Evolutionary conservation across 257 asterid species (phyloP).

Genomic region (Orobanche coerulescens): DNA sequence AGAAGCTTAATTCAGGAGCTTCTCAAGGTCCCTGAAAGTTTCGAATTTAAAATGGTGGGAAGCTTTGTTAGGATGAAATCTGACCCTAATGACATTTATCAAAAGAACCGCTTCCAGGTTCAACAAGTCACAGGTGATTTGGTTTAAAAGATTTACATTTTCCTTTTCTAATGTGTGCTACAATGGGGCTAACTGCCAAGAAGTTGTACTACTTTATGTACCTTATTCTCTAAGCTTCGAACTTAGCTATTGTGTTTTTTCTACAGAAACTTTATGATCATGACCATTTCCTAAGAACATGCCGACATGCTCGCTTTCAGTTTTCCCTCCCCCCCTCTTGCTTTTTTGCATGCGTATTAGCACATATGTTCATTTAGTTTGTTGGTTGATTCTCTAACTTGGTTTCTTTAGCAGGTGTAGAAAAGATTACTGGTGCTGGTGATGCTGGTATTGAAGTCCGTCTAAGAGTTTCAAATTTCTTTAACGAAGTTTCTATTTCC

Average conservation of each 20-base stretch:
- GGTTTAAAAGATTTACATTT: slow-evolving; percentile 9
- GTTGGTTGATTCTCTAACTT: slow-evolving; percentile 16
- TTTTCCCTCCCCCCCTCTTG: slow-evolving; percentile 14
- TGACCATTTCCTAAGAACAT: neutral
- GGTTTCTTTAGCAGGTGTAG: slow-evolving; percentile 44
- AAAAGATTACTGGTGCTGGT: slow-evolving; percentile 36
- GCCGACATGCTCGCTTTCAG: neutral
- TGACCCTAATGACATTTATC: slow-evolving; percentile 67
- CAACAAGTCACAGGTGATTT: slow-evolving; percentile 71
- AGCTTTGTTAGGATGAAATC: slow-evolving; percentile 81
- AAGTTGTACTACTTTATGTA: neutral
- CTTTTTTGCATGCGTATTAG: neutral
- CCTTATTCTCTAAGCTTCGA: neutral
- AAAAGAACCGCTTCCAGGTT: slow-evolving; percentile 70
- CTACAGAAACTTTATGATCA: neutral
- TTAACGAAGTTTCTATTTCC: slow-evolving; percentile 39
- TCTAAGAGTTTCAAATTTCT: slow-evolving; percentile 54
- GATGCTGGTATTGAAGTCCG: slow-evolving; percentile 35
- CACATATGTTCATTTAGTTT: neutral
- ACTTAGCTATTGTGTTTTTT: neutral
- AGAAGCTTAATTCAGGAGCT: slow-evolving; percentile 64
- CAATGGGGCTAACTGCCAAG: neutral
- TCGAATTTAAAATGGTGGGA: slow-evolving; percentile 54
- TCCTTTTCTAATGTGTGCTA: slow-evolving; percentile 6
- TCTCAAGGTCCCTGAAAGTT: slow-evolving; percentile 47